phyloP scores from a whole-genome alignment of 352 stramenopile genomes.

The Globisporangium spinosum region DNA sequence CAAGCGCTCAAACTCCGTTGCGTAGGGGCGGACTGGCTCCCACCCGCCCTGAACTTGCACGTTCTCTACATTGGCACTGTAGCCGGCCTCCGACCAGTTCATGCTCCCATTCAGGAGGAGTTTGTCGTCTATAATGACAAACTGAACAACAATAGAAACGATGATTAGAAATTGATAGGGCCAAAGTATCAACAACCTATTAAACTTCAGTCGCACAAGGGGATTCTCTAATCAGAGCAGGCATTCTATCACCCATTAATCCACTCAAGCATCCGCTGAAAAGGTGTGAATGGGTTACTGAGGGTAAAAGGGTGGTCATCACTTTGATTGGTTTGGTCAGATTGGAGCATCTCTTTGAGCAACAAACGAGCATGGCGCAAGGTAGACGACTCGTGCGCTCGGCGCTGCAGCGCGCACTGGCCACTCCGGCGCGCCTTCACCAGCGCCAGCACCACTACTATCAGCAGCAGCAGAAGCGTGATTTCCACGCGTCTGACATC shows the following conservation, averaged over 20 bases:
- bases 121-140: too few species aligned
- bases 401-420: conserved; percentile 4
- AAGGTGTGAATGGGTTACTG: not conserved
- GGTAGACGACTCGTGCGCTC: conserved; percentile 7
- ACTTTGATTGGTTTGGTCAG: conserved; percentile 15
- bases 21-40: too few species aligned
- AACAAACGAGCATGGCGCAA: conserved; percentile 4
- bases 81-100: too few species aligned
- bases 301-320: not conserved
- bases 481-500: conserved; percentile 38
- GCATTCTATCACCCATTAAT: not conserved
- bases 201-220: too few species aligned
- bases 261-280: not conserved
- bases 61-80: too few species aligned
- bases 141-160: too few species aligned
- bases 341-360: not conserved
- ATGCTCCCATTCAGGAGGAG: too few species aligned
- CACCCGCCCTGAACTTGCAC: too few species aligned
- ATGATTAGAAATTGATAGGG: too few species aligned
- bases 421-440: not conserved
- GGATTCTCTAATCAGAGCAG: not conserved
- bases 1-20: too few species aligned
- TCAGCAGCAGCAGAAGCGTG: conserved; percentile 17
- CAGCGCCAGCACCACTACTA: not conserved
- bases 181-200: too few species aligned